Evolutionary conservation across 2,329 filamentous ascomycete genomes (phyloP).

Genomic region (Ascosphaera pollenicola): DNA sequence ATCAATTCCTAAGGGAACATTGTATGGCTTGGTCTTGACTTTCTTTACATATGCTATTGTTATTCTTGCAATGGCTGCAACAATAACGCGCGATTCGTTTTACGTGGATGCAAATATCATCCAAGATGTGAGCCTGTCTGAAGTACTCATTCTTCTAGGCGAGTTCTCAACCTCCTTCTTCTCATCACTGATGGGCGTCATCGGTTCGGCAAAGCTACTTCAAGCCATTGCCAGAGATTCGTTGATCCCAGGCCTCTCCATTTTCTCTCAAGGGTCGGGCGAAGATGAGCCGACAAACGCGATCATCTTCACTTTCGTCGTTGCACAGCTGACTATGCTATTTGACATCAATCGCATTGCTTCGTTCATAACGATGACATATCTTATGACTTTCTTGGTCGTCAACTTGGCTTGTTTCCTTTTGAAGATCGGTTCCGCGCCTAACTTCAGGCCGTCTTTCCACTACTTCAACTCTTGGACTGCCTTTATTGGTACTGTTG

Average conservation of each 20-base stretch:
- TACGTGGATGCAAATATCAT: slow-evolving; percentile 59
- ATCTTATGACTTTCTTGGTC: slow-evolving; percentile 78
- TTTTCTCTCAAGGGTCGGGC: slow-evolving; percentile 53
- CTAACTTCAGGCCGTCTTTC: slow-evolving; percentile 74
- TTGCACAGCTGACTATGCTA: slow-evolving; percentile 60
- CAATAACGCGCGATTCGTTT: slow-evolving; percentile 51
- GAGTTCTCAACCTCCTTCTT: slow-evolving; percentile 70
- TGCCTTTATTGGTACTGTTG: slow-evolving; percentile 49
- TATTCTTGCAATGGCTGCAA: slow-evolving; percentile 55
- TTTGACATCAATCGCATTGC: slow-evolving; percentile 75
- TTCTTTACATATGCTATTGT: slow-evolving; percentile 57
- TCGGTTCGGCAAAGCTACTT: slow-evolving; percentile 64
- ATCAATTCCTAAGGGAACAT: slow-evolving; percentile 63
- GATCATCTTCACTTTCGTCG: slow-evolving; percentile 50
- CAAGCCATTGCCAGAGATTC: slow-evolving; percentile 64
- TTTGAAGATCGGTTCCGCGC: slow-evolving; percentile 66
- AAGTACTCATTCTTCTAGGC: slow-evolving; percentile 50
- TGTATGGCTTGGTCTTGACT: slow-evolving; percentile 55
- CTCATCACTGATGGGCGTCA: slow-evolving; percentile 69
- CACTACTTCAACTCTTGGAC: slow-evolving; percentile 79
- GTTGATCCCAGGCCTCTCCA: slow-evolving; percentile 49
- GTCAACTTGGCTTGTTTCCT: slow-evolving; percentile 76
- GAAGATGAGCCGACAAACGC: slow-evolving; percentile 56
- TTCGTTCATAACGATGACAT: slow-evolving; percentile 76
- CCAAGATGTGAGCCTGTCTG: slow-evolving; percentile 45